These are phyloP conservation scores for Vairimorpha necatrix DNA, from an alignment of 371 early-diverging fungal species.

Conservation along the genomic window DNA sequence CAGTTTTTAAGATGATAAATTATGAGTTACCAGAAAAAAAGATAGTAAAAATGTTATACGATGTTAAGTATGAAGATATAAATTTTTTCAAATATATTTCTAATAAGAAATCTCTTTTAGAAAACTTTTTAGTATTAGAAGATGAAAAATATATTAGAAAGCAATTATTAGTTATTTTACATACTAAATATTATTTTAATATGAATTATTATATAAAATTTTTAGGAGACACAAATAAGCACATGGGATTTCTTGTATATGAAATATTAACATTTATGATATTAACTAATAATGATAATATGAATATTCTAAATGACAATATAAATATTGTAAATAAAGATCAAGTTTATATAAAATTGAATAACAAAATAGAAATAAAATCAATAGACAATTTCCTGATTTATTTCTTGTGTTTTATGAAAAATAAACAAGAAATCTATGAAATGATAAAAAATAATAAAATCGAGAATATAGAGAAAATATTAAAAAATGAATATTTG, in stretches of 20 bases:
- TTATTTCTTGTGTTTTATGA: slow-evolving; percentile 21
- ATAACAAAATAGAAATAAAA: not conserved
- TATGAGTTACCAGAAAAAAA: not conserved
- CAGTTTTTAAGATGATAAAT: not conserved
- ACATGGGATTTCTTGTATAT: slow-evolving; percentile 26
- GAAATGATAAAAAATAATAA: not conserved
- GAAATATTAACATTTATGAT: slow-evolving; percentile 12
- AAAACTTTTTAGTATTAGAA: not conserved
- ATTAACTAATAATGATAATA: not conserved
- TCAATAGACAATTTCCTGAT: slow-evolving; percentile 14
- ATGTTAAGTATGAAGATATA: slow-evolving; percentile 14
- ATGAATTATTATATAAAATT: slow-evolving; percentile 24
- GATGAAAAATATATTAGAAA: not conserved
- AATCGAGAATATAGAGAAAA: not conserved
- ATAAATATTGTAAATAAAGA: not conserved
- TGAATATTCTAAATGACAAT: not conserved
- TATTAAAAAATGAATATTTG: slow-evolving; percentile 5
- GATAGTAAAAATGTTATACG: slow-evolving; percentile 3
- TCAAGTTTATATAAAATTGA: not conserved
- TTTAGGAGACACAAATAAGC: slow-evolving; percentile 13
- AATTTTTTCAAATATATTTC: slow-evolving; percentile 19
- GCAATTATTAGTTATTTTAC: slow-evolving; percentile 19
- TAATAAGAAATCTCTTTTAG: not conserved
- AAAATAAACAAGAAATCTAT: slow-evolving; percentile 2
- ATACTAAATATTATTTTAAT: slow-evolving; percentile 16